Evolutionary conservation across 169 alveolate species (phyloP).

Genomic region (Babesia gibsoni): DNA sequence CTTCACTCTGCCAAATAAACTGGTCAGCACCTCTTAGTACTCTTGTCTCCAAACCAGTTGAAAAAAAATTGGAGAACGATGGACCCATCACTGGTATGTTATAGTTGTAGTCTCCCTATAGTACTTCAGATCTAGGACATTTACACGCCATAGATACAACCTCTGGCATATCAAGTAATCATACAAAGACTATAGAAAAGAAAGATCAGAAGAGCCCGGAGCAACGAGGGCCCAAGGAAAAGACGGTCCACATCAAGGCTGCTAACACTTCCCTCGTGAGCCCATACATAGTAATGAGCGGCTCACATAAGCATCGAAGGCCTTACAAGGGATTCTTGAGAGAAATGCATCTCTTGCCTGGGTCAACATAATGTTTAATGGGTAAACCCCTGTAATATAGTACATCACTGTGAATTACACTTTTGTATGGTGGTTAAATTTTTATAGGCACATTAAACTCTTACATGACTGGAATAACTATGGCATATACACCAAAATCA

Average conservation of each 20-base stretch:
- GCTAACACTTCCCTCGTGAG: not conserved
- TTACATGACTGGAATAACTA: no score
- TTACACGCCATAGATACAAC: not conserved
- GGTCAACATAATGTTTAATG: conserved; percentile 21
- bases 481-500: no score
- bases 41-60: not conserved
- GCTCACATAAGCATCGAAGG: not conserved
- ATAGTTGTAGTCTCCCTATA: no score
- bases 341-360: conserved; percentile 22
- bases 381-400: no score
- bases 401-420: no score
- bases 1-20: conserved; percentile 44
- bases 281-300: conserved; percentile 5
- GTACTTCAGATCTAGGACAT: not conserved
- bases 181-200: not conserved
- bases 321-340: conserved; percentile 30
- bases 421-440: no score
- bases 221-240: not conserved
- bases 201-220: not conserved
- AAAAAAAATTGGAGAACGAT: not conserved
- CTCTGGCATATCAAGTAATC: not conserved
- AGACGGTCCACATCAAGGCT: not conserved
- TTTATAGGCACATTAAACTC: no score
- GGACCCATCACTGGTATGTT: conserved; percentile 25
- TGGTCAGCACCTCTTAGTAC: conserved; percentile 24